A percentile compares a stretch with the other conserved stretches of the same genome.
Evolutionary conservation across 169 alveolate genomes (phyloP).

Genomic region (Eimeria falciformis): DNA sequence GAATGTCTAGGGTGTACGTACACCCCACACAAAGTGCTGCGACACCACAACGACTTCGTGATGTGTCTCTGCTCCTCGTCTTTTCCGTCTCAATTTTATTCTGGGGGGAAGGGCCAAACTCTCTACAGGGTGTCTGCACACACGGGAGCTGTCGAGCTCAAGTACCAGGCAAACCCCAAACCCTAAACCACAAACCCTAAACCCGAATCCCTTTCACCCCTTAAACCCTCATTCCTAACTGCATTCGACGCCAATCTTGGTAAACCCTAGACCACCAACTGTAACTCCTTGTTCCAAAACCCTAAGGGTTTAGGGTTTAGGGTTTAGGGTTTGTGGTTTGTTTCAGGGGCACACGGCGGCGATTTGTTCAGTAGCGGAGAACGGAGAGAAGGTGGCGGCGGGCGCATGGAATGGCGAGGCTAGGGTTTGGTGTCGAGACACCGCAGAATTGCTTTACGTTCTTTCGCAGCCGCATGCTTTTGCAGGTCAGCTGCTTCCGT

Average conservation of each 20-base stretch:
- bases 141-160: conserved; percentile 20
- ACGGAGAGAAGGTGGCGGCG: not conserved
- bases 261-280: too few species aligned
- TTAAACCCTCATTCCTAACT: too few species aligned
- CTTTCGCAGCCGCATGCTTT: conserved; percentile 32
- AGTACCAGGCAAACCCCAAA: conserved; percentile 38
- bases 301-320: conserved; percentile 49
- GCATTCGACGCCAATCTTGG: too few species aligned
- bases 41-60: conserved; percentile 44
- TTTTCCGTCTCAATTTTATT: conserved; percentile 16
- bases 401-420: conserved; percentile 59
- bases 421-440: conserved; percentile 42
- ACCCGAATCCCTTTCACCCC: not conserved
- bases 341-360: conserved; percentile 36
- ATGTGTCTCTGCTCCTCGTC: conserved; percentile 16
- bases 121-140: conserved; percentile 38
- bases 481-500: too few species aligned
- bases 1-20: conserved; percentile 37
- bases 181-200: conserved; percentile 55
- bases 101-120: conserved; percentile 39
- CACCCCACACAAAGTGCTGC: conserved; percentile 33
- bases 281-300: too few species aligned
- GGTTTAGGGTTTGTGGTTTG: conserved; percentile 22
- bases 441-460: not conserved
- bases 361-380: conserved; percentile 44